phyloP scores from a whole-genome alignment of 371 early-diverging fungal species.

The Synchytrium microbalum region DNA sequence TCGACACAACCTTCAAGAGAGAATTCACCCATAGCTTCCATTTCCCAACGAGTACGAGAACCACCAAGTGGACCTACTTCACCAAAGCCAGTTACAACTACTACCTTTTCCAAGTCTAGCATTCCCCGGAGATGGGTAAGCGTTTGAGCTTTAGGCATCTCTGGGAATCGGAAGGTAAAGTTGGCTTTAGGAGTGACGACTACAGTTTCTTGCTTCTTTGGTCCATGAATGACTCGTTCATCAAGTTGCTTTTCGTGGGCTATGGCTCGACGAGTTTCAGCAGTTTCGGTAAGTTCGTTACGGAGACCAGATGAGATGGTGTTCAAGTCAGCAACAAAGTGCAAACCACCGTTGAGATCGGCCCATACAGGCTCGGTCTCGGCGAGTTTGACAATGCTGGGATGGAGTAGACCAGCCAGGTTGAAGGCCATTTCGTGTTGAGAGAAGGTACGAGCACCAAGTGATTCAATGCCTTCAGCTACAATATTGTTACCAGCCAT shows the following conservation, averaged over 20 bases:
- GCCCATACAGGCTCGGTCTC: conserved; percentile 85
- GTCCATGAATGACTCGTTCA: conserved; percentile 66
- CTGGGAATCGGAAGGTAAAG: conserved; percentile 89
- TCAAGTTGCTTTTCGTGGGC: conserved; percentile 70
- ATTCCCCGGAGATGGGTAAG: conserved; percentile 73
- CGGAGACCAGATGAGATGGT: conserved; percentile 67
- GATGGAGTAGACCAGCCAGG: conserved; percentile 85
- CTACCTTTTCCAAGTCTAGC: conserved; percentile 86
- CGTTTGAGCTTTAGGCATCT: conserved; percentile 48
- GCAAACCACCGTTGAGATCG: conserved; percentile 89
- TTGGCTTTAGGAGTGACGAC: conserved; percentile 80
- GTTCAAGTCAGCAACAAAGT: conserved; percentile 71
- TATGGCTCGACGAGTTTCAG: conserved; percentile 82
- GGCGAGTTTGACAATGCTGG: conserved; percentile 66
- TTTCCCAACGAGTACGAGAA: conserved; percentile 94
- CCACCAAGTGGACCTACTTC: conserved; percentile 95
- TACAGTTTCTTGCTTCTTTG: conserved; percentile 63
- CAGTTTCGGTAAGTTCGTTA: conserved; percentile 65
- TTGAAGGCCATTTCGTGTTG: conserved; percentile 92
- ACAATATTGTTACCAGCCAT: conserved; percentile 90
- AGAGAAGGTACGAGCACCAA: conserved; percentile 91
- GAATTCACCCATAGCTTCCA: conserved; percentile 80
- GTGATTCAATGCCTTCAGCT: conserved; percentile 82
- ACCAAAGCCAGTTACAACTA: conserved; percentile 90
- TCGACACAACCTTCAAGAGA: conserved; percentile 94